A percentile compares a stretch with the other conserved stretches of the same genome.
These are phyloP conservation scores for Prunus persica DNA, from an alignment of 306 rosid genomes.

Conservation along the genomic window DNA sequence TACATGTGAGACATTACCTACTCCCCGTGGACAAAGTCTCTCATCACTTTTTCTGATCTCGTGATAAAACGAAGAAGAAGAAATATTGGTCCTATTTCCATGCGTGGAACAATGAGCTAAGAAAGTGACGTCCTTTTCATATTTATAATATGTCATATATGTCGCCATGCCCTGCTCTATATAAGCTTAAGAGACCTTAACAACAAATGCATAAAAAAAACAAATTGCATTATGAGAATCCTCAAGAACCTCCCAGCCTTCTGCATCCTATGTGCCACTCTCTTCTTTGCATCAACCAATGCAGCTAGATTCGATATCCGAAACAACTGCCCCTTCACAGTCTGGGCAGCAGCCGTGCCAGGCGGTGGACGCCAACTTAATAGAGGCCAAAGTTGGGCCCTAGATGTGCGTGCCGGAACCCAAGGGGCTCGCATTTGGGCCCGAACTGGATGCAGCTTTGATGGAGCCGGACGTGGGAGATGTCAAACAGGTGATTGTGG, in stretches of 20 bases:
- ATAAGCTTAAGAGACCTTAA: neutral
- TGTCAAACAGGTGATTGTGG: constrained; percentile 35
- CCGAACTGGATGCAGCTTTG: constrained; percentile 17
- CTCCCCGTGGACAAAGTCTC: too few relatives aligned
- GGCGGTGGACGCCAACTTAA: constrained; percentile 23
- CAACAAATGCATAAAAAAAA: too few relatives aligned
- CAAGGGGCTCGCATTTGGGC: constrained; percentile 23
- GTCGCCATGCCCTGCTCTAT: neutral
- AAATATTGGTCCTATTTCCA: too few relatives aligned
- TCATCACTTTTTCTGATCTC: too few relatives aligned
- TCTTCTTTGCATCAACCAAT: constrained; percentile 6
- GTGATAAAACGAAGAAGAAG: too few relatives aligned
- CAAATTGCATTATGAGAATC: neutral
- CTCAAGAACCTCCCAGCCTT: neutral
- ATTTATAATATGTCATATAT: too few relatives aligned
- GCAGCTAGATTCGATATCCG: constrained; percentile 21
- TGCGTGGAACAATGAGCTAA: too few relatives aligned
- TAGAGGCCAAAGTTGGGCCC: constrained; percentile 10
- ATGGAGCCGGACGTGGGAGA: constrained; percentile 17
- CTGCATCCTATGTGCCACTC: neutral
- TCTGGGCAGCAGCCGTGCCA: constrained; percentile 31
- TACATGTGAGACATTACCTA: too few relatives aligned
- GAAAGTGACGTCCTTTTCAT: too few relatives aligned
- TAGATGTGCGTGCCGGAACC: constrained; percentile 10
- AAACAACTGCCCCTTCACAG: constrained; percentile 23